These are phyloP conservation scores for Hypomontagnella monticulosa DNA, from an alignment of 495 filamentous ascomycete species.

Conservation along the genomic window DNA sequence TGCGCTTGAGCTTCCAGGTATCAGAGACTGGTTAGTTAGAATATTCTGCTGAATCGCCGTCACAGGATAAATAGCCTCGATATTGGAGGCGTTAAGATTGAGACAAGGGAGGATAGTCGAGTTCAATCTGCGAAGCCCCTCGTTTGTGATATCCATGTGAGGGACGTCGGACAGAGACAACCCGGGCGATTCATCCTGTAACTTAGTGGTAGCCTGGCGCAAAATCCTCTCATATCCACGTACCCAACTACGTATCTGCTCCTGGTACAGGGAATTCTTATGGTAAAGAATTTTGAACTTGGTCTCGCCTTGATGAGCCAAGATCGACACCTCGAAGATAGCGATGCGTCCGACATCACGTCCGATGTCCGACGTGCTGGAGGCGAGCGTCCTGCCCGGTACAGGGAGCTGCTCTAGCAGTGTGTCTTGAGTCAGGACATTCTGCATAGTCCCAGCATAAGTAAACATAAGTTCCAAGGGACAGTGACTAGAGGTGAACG, in stretches of 20 bases:
- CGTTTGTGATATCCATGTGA: conserved; percentile 68
- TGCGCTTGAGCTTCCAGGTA: conserved; percentile 67
- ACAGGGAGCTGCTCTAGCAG: conserved; percentile 67
- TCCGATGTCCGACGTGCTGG: conserved; percentile 66
- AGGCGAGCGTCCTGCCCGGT: conserved; percentile 49
- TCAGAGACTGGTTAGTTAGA: conserved; percentile 66
- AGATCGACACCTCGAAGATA: conserved; percentile 69
- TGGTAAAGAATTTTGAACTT: conserved; percentile 74
- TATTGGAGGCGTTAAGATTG: conserved; percentile 56
- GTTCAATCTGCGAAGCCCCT: conserved; percentile 63
- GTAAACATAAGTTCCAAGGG: conserved; percentile 79
- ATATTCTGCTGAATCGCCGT: conserved; percentile 75
- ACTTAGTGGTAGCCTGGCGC: conserved; percentile 56
- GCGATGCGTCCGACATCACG: conserved; percentile 66
- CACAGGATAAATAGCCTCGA: conserved; percentile 69
- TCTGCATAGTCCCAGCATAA: conserved; percentile 71
- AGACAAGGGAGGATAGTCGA: conserved; percentile 59
- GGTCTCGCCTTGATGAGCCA: conserved; percentile 67
- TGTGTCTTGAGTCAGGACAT: conserved; percentile 68
- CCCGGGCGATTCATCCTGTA: conserved; percentile 59
- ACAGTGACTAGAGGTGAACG: conserved; percentile 58
- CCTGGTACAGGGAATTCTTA: conserved; percentile 66
- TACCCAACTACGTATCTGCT: conserved; percentile 67
- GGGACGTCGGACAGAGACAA: conserved; percentile 71
- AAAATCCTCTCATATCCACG: conserved; percentile 66